These are phyloP conservation scores for Triadica sebifera DNA, from an alignment of 345 rosid species.

Conservation along the genomic window DNA sequence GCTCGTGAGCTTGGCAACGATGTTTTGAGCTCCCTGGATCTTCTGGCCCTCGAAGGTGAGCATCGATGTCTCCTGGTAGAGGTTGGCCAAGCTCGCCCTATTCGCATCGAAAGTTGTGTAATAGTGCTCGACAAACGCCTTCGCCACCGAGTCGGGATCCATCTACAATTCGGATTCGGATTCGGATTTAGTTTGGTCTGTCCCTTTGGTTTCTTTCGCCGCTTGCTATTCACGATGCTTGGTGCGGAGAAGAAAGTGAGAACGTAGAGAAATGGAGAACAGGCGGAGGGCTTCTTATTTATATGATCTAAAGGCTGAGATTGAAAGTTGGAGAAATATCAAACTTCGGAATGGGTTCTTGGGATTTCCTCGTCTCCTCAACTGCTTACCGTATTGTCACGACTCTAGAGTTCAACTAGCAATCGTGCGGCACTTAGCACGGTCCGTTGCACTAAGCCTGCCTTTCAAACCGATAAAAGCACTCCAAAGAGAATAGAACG, in stretches of 20 bases:
- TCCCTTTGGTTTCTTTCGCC: neutral
- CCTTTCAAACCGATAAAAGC: too few species aligned
- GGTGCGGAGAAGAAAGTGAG: neutral
- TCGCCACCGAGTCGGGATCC: constrained; percentile 83
- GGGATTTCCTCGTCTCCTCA: neutral
- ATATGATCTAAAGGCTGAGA: constrained; percentile 9
- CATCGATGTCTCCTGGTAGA: constrained; percentile 86
- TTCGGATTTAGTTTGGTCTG: too few species aligned
- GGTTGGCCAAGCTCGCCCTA: constrained; percentile 55
- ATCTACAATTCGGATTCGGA: constrained; percentile 22
- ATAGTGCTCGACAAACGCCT: constrained; percentile 92
- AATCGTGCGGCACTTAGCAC: too few species aligned
- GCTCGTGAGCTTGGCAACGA: constrained; percentile 74
- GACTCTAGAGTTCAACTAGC: too few species aligned
- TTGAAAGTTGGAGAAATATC: neutral
- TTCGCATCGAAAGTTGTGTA: constrained; percentile 77
- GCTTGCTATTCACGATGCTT: constrained; percentile 28
- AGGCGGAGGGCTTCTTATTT: neutral
- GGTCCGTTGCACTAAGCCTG: too few species aligned
- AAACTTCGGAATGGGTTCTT: too few species aligned
- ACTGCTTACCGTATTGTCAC: neutral
- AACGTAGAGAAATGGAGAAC: neutral
- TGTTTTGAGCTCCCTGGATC: constrained; percentile 73
- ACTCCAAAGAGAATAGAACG: too few species aligned
- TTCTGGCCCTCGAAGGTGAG: constrained; percentile 93